phyloP scores from a whole-genome alignment of 2,329 filamentous ascomycete genomes.

The Apiospora saccharicola region DNA sequence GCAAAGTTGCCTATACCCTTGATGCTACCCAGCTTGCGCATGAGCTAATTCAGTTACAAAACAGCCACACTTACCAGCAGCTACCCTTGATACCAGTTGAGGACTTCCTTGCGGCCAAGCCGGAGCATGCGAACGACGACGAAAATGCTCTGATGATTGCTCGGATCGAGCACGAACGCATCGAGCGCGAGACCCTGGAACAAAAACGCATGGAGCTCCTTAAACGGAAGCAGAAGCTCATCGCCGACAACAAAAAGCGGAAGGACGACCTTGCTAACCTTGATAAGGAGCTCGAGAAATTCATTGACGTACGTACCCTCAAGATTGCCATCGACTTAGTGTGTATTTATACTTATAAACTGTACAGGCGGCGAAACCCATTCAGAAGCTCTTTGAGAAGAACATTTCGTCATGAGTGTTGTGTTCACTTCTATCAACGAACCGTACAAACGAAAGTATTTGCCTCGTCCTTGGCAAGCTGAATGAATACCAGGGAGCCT shows the following conservation, averaged over 20 bases:
- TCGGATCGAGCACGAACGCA: slow-evolving; percentile 88
- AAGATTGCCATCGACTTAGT: slow-evolving; percentile 25
- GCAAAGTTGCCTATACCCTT: neutral
- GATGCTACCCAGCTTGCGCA: slow-evolving; percentile 29
- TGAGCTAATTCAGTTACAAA: slow-evolving; percentile 34
- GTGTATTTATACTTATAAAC: neutral
- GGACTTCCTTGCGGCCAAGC: slow-evolving; percentile 79
- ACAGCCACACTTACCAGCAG: slow-evolving; percentile 84
- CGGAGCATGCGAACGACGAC: slow-evolving; percentile 74
- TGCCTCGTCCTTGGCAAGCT: neutral
- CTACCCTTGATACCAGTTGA: slow-evolving; percentile 85
- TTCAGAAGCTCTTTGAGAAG: slow-evolving; percentile 86
- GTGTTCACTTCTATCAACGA: neutral
- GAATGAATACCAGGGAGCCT: neutral
- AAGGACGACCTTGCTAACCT: slow-evolving; percentile 92
- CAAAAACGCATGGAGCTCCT: slow-evolving; percentile 80
- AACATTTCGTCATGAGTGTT: slow-evolving; percentile 33
- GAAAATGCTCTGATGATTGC: slow-evolving; percentile 88
- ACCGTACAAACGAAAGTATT: neutral
- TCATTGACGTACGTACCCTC: slow-evolving; percentile 78
- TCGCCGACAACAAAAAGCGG: slow-evolving; percentile 82
- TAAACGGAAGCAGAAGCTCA: slow-evolving; percentile 69
- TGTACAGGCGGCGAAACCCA: slow-evolving; percentile 80
- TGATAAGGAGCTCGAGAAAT: slow-evolving; percentile 91
- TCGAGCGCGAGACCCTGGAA: slow-evolving; percentile 84